Evolutionary conservation across 2,329 filamentous ascomycete genomes (phyloP), one percentile per base, ranked within the genome.

Genomic region (Oidium heveae): DNA sequence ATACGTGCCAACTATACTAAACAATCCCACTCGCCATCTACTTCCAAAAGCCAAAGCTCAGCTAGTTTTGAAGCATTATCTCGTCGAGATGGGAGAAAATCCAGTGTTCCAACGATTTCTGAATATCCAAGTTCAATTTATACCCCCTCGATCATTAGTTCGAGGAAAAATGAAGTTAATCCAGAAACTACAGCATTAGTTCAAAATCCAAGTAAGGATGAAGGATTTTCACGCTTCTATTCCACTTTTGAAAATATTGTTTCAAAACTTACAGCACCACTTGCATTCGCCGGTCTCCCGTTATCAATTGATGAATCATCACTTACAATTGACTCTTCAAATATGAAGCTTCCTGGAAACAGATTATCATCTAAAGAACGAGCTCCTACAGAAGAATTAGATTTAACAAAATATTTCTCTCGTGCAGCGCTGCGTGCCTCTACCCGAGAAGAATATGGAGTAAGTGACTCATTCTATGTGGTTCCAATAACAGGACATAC

Each of bases 231-330:
- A 7, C 79, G 80, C 54, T 98, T 96, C 68, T 98, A 96, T 68
- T 88, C 76, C 56, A 87, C 86, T 0, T 94, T 95, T 63, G 87
- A 88, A 55, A 86, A 77, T 54, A 76, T 95, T 51, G 85, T 96
- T 63, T 91, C 86, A 57, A 84, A 82, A 61, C 77, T 96, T 13
- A 93, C 89, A 0, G 87, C 88, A 0, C 88, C 88, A 1, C 72
- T 98, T 33, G 89, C 88, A 3, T 98, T 95, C 69, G 86, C 91
- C 4, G 89, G 89, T 0, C 75, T 98, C 9, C 91, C 91, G 0
- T 72, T 98, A 5, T 76, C 78, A 32, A 64, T 65, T 33, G 72
- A 75, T 53, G 68, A 69, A 34, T 63, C 72, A 18, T 72, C 66
- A 0, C 58, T 61, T 4, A 13, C 61, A 68, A 16, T 32, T 49